Evolutionary conservation across 1,139 yeast genomes (phyloP), one percentile per base, ranked within the genome.

Genomic region (Blastobotrys illinoisensis): DNA sequence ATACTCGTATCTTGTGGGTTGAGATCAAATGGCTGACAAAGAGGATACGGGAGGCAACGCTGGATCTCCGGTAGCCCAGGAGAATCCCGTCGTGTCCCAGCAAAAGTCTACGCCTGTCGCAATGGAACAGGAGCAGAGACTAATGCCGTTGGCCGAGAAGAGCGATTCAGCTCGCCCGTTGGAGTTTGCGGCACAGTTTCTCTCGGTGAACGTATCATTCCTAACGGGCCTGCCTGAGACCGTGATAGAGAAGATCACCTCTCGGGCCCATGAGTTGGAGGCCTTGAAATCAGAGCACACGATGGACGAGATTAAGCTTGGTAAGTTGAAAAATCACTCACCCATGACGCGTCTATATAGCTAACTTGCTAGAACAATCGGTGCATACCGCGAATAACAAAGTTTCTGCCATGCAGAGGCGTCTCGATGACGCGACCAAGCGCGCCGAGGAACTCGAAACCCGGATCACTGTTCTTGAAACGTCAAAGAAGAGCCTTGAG

Each of bases 201-300:
- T 66, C 51, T 59, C 67, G 1, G 49, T 66, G 24, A 60, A 62
- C 26, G 60, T 58, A 1, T 52, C 63, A 24, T 49, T 59, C 13
- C 55, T 66, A n/a, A 45, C 61, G 11, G 55, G 58, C 24, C 51
- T 67, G 45, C 67, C 71, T 2, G 55, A 44, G n/a, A 46, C 51
- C 6, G 63, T 67, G 36, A 44, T 67, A 3, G 67, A 68, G 4
- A 72, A 73, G 23, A 64, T 85, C 21, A 71, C 74, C 4, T 66
- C 70, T 1, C 78, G 77, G 57, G 73, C 85, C 1, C 64, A 73
- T 1, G 82, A 81, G 56, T 73, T 73, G 58, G 79, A 81, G 49
- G 76, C 76, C 2, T 57, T 83, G 44, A 72, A 75, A 55, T 78
- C 87, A 0, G 82, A 81, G 58, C 74, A 77, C 49, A 68, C 81